Percentiles rank a stretch among this genome's conserved stretches.
These are phyloP conservation scores for Phialemonium atrogriseum DNA, from an alignment of 2,329 filamentous ascomycete species.

Conservation along the genomic window DNA sequence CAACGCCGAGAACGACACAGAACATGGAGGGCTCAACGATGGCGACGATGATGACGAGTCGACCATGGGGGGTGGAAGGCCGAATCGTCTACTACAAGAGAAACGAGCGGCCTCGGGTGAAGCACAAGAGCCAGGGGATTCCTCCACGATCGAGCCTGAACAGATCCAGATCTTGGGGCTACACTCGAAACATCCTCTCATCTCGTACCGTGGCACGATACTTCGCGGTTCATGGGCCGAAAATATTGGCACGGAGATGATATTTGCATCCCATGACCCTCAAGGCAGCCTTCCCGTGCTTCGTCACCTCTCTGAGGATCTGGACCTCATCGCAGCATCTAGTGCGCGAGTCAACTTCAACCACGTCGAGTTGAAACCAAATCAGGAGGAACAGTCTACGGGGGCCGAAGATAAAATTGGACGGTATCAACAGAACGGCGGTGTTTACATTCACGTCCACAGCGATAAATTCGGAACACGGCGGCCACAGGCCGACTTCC, in stretches of 20 bases:
- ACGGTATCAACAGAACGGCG: constrained; percentile 17
- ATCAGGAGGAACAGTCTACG: constrained; percentile 14
- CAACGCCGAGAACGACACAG: too few relatives aligned
- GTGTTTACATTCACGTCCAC: constrained; percentile 35
- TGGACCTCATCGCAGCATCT: constrained; percentile 66
- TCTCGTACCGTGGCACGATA: constrained; percentile 70
- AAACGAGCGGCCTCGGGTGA: too few relatives aligned
- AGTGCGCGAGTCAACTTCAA: constrained; percentile 61
- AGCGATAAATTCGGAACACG: constrained; percentile 39
- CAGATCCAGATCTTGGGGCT: constrained; percentile 77
- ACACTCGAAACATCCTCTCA: constrained; percentile 65
- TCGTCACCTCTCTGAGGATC: constrained; percentile 45
- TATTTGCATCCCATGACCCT: constrained; percentile 51
- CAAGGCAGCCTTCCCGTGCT: constrained; percentile 33
- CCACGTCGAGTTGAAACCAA: constrained; percentile 50
- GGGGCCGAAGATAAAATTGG: constrained; percentile 5
- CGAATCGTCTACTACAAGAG: too few relatives aligned
- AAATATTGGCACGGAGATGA: constrained; percentile 75
- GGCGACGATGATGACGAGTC: constrained; percentile 16
- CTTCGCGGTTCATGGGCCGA: constrained; percentile 77
- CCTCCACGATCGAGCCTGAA: too few relatives aligned
- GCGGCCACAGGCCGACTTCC: constrained; percentile 45
- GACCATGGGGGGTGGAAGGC: constrained; percentile 13
- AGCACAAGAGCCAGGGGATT: constrained; percentile 1
- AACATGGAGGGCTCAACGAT: too few relatives aligned